phyloP scores from a whole-genome alignment of 306 rosid species.

The Sesbania bispinosa region DNA sequence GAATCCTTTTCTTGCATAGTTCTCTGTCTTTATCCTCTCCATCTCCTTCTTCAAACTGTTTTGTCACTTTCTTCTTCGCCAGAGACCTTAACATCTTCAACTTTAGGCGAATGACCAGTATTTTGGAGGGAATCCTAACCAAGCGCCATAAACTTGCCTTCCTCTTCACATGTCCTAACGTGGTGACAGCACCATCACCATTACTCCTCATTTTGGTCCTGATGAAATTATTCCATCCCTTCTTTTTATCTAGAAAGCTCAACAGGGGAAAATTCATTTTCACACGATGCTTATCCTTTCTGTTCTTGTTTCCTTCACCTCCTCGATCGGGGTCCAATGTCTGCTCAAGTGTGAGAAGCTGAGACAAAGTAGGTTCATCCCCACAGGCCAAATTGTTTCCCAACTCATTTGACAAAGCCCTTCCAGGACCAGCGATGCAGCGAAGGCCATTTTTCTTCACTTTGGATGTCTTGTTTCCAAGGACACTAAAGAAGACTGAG shows the following conservation, averaged over 20 bases:
- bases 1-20: constrained; percentile 70
- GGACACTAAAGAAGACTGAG: background rate
- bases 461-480: constrained; percentile 18
- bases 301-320: background rate
- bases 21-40: background rate
- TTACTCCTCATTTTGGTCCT: background rate
- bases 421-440: too few species aligned
- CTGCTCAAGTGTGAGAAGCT: constrained; percentile 19
- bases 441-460: background rate
- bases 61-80: constrained; percentile 8
- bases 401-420: background rate
- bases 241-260: constrained; percentile 11
- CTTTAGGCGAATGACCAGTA: constrained; percentile 17
- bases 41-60: constrained; percentile 6
- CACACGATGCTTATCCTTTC: background rate
- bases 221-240: background rate
- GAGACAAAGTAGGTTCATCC: constrained; percentile 22
- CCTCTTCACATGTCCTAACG: constrained; percentile 3
- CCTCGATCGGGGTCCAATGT: background rate
- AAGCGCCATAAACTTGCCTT: constrained; percentile 25
- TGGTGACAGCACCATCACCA: background rate
- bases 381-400: too few species aligned
- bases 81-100: constrained; percentile 23
- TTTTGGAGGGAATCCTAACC: constrained; percentile 16
- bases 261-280: constrained; percentile 11